Conservation (phyloP, 2,329 filamentous ascomycete species). For the Chaetomium sp. region DNA sequence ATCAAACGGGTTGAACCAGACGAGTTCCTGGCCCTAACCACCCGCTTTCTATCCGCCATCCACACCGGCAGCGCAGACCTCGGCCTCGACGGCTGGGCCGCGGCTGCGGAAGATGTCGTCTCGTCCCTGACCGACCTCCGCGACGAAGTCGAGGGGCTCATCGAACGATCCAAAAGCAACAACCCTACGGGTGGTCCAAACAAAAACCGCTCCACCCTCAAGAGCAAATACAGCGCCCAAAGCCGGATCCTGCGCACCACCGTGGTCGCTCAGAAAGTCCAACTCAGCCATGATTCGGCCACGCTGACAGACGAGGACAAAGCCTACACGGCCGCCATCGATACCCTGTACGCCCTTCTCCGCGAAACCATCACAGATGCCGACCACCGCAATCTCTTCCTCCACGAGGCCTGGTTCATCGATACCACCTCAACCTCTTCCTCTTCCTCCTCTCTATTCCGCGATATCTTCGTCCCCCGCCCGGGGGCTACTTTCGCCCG, state of each 20-base stretch:
- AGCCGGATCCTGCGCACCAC: conserved; percentile 67
- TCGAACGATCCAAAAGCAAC: conserved; percentile 37
- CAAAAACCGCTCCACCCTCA: conserved; percentile 42
- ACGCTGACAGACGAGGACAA: conserved; percentile 64
- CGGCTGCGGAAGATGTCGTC: conserved; percentile 29
- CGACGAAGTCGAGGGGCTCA: conserved; percentile 41
- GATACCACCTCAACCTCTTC: conserved; percentile 34
- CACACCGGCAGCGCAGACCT: conserved; percentile 33
- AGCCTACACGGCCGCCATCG: conserved; percentile 60
- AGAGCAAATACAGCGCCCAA: conserved; percentile 69
- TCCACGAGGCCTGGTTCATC: conserved; percentile 71
- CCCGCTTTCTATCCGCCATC: conserved; percentile 35
- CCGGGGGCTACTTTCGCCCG: conserved; percentile 66
- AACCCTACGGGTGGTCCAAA: no score
- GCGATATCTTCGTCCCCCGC: conserved; percentile 68
- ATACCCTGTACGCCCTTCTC: conserved; percentile 47
- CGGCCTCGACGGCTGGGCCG: conserved; percentile 31
- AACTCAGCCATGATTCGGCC: conserved; percentile 68
- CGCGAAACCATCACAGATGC: conserved; percentile 28
- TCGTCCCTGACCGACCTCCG: conserved; percentile 36
- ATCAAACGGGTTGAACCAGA: conserved; percentile 56
- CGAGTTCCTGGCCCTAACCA: conserved; percentile 37
- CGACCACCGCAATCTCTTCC: conserved; percentile 44
- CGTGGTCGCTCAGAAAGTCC: conserved; percentile 73
- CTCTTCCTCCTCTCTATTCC: conserved; percentile 51